These are phyloP conservation scores for Pichia pseudocactophila DNA, from an alignment of 805 yeast species.

Conservation along the genomic window DNA sequence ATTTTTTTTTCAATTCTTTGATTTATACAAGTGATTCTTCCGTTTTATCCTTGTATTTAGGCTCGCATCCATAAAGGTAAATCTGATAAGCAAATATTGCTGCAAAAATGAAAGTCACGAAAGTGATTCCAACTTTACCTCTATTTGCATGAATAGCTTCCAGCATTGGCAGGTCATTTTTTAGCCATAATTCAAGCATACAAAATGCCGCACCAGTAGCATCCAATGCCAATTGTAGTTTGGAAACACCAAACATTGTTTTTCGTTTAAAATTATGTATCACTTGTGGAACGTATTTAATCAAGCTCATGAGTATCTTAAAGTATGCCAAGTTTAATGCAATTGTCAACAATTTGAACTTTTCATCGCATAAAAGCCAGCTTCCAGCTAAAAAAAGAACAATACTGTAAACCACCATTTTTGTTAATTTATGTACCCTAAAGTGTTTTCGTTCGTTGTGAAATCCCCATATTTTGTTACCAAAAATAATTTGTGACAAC, in stretches of 20 bases:
- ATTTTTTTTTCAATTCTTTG: not conserved
- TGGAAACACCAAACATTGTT: constrained; percentile 40
- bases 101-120: constrained; percentile 29
- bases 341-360: constrained; percentile 28
- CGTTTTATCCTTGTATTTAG: not conserved
- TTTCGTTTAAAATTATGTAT: constrained; percentile 32
- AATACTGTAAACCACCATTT: constrained; percentile 9
- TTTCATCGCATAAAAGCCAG: constrained; percentile 4
- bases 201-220: constrained; percentile 35
- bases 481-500: constrained; percentile 31
- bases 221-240: constrained; percentile 32
- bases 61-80: constrained; percentile 14
- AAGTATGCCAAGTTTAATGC: constrained; percentile 35
- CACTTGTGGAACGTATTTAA: constrained; percentile 46
- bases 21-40: not conserved
- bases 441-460: constrained; percentile 23
- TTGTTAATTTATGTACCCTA: constrained; percentile 18
- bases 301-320: constrained; percentile 35
- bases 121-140: constrained; percentile 35
- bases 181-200: constrained; percentile 31
- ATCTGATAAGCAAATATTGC: constrained; percentile 23
- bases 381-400: constrained; percentile 13
- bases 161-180: constrained; percentile 22
- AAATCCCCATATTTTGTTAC: constrained; percentile 29
- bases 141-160: constrained; percentile 31